Percentiles rank a stretch among this genome's conserved stretches.
Conservation (phyloP, 2,329 filamentous ascomycete species). For the Colletotrichum euphorbiae region DNA sequence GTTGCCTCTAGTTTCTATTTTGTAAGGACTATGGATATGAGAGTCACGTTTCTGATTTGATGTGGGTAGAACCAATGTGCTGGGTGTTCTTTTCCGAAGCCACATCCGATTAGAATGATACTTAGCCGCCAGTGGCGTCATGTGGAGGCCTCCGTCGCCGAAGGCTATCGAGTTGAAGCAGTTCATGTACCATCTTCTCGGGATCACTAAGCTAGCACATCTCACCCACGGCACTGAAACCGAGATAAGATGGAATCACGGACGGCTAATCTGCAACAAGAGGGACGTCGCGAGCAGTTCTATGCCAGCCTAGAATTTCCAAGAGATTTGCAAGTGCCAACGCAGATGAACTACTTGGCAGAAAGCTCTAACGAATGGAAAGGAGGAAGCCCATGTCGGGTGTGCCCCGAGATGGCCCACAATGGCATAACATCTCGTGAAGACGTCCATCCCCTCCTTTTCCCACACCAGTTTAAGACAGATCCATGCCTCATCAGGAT, state of each 20-base stretch:
- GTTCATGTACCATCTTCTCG: not conserved
- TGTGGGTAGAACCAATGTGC: too few relatives aligned
- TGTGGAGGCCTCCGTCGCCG: not conserved
- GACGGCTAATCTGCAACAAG: not conserved
- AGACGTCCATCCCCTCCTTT: constrained; percentile 1
- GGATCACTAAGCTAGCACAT: not conserved
- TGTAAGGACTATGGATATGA: too few relatives aligned
- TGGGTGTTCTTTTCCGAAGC: constrained; percentile 20
- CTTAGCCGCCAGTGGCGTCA: constrained; percentile 7
- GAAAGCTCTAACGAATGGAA: not conserved
- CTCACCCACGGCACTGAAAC: not conserved
- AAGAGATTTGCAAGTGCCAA: constrained; percentile 21
- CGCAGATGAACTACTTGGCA: constrained; percentile 10
- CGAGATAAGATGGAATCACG: not conserved
- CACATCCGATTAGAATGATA: not conserved
- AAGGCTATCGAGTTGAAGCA: not conserved
- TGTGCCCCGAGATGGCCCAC: not conserved
- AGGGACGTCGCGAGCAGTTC: not conserved
- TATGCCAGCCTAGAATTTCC: constrained; percentile 6
- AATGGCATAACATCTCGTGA: not conserved
- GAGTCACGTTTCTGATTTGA: too few relatives aligned
- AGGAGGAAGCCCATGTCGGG: not conserved
- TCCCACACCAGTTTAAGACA: not conserved
- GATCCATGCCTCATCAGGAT: too few relatives aligned
- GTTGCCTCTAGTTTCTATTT: too few relatives aligned